Conservation (phyloP, 23 red algal genomes). For the Chondrus crispus region DNA sequence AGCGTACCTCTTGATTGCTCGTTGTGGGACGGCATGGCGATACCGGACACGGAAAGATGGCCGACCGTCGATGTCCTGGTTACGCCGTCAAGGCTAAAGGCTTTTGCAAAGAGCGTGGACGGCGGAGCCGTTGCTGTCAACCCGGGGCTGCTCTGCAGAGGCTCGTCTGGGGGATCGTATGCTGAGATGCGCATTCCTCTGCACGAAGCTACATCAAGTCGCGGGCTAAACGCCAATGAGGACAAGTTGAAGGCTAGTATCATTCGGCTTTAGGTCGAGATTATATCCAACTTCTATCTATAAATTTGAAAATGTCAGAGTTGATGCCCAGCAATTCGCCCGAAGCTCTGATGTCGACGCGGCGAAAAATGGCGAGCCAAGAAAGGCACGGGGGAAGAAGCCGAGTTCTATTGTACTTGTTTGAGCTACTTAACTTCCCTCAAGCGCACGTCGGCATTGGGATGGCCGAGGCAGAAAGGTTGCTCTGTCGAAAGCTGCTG, state of each 20-base stretch:
- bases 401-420: too few relatives aligned
- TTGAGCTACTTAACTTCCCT: too few relatives aligned
- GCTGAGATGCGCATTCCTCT: conserved; percentile 53
- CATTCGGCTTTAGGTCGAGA: background rate
- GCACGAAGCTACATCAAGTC: background rate
- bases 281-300: too few relatives aligned
- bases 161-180: conserved; percentile 24
- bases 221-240: background rate
- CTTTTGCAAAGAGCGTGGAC: conserved; percentile 61
- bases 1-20: conserved; percentile 37
- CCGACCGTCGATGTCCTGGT: conserved; percentile 33
- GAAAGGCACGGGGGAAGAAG: too few relatives aligned
- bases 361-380: too few relatives aligned
- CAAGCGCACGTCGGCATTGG: too few relatives aligned
- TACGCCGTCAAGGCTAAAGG: conserved; percentile 29
- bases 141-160: conserved; percentile 36
- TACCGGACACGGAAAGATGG: background rate
- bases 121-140: conserved; percentile 46
- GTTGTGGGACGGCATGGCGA: background rate
- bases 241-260: conserved; percentile 21
- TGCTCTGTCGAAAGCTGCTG: too few relatives aligned
- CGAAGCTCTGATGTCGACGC: too few relatives aligned
- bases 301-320: too few relatives aligned
- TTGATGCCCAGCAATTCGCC: too few relatives aligned
- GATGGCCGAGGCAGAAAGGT: too few relatives aligned